Conservation (phyloP, 148 eudicot genomes). For the Limonium bicolor region DNA sequence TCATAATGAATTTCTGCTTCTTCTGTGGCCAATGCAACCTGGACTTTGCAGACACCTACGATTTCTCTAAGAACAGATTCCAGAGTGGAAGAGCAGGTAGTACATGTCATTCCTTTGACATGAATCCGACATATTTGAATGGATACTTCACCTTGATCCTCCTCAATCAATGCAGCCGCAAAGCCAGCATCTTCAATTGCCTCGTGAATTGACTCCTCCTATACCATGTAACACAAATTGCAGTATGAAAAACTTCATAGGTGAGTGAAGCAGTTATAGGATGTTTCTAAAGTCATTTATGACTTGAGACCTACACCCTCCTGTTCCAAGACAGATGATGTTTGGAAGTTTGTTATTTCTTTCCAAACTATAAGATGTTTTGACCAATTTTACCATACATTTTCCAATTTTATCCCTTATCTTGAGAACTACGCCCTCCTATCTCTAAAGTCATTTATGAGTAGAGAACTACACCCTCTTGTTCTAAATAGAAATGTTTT, state of each 20-base stretch:
- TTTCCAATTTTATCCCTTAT: too few species aligned
- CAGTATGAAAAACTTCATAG: not conserved
- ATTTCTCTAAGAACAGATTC: constrained; percentile 39
- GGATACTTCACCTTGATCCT: constrained; percentile 24
- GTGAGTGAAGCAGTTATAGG: not conserved
- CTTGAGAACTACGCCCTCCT: too few species aligned
- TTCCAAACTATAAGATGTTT: too few species aligned
- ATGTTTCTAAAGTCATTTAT: too few species aligned
- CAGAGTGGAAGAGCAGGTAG: constrained; percentile 61
- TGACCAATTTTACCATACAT: too few species aligned
- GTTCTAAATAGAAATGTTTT: too few species aligned
- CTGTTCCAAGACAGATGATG: too few species aligned
- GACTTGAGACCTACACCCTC: too few species aligned
- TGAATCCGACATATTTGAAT: constrained; percentile 45
- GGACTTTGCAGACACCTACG: constrained; percentile 57
- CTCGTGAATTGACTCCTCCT: constrained; percentile 37
- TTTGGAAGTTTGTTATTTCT: too few species aligned
- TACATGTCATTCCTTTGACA: constrained; percentile 79
- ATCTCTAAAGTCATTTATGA: too few species aligned
- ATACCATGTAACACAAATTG: not conserved
- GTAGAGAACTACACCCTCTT: too few species aligned
- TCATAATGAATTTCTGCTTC: constrained; percentile 69
- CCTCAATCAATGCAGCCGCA: constrained; percentile 39
- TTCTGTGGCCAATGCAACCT: constrained; percentile 71
- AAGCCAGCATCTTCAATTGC: constrained; percentile 49